Evolutionary conservation across 257 asterid species (phyloP), one percentile per base, ranked within the genome.

Genomic region (Nicotiana benthamiana): DNA sequence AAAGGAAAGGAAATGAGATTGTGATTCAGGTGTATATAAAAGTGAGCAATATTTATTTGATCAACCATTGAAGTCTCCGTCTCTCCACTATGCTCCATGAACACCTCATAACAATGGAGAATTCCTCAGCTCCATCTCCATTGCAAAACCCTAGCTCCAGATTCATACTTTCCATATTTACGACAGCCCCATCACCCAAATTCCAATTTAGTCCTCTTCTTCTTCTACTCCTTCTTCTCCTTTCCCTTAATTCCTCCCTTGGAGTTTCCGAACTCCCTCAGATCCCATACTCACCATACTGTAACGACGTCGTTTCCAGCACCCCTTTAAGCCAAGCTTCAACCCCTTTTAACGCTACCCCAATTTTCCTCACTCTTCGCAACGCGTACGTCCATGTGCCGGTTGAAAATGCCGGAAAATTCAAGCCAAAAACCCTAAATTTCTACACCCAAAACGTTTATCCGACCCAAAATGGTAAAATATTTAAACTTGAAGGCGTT

Each of bases 401-500:
- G 78, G 48, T 40, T 82, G 79, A 75, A n/a, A 75, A 59, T 60
- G 75, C 75, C 46, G 87, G 83, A 24, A 5, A 57, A 48, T 59
- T 34, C 34, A 48, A 77, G 36, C 91, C 88, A 51, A 67, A 75
- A 9, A 81, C 92, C 52, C 75, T 93, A 11, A 66, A 85, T 79
- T 86, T 93, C 75, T 57, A 26, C 63, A 59, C 93, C 70, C 85
- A 64, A 40, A 87, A 62, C 52, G 87, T 79, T 9, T 83, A 83
- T 84, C 85, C 80, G 32, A 94, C 98, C 81, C 88, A 87, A 77
- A 83, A 65, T 20, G 89, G 86, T 22, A 86, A 86, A 20, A 86
- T 92, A 52, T 87, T 89, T 87, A 90, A 87, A 83, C 81, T 94
- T 80, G 92, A 89, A 17, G 94, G 91, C 22, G n/a, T 4, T 10